phyloP scores from a whole-genome alignment of 2,329 filamentous ascomycete genomes.

The Atkinsonella texensis region DNA sequence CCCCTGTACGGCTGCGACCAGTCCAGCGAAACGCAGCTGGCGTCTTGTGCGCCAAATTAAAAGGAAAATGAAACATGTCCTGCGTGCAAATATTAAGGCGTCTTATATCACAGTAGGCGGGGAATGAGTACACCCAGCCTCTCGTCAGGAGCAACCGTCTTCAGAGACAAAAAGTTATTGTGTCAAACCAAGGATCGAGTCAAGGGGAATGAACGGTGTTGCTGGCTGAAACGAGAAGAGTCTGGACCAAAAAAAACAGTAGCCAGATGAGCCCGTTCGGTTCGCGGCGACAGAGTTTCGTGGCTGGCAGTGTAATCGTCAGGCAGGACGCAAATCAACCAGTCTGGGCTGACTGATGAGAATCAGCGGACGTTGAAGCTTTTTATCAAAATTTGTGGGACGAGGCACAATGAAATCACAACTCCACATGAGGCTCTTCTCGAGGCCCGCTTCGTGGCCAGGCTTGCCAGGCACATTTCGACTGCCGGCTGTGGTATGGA shows the following conservation, averaged over 20 bases:
- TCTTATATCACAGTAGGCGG: no score
- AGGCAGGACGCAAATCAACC: no score
- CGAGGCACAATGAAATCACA: conserved; percentile 9
- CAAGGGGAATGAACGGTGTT: no score
- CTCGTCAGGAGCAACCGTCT: no score
- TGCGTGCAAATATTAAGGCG: no score
- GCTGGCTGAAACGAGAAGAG: not conserved
- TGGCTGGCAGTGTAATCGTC: not conserved
- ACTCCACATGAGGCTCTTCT: conserved; percentile 13
- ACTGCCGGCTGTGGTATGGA: conserved; percentile 8
- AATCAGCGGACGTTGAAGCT: conserved; percentile 5
- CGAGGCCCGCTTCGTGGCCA: conserved; percentile 8
- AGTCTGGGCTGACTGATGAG: not conserved
- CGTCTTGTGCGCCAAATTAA: no score
- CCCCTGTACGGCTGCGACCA: no score
- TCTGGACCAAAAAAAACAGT: not conserved
- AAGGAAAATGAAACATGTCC: no score
- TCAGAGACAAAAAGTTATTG: no score
- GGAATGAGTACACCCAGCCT: no score
- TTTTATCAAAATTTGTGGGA: conserved; percentile 6
- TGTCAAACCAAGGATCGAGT: no score
- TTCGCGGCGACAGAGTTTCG: not conserved
- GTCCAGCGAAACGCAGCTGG: no score
- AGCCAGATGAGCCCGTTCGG: not conserved
- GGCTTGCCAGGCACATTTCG: conserved; percentile 8